phyloP scores from a whole-genome alignment of 2,329 filamentous ascomycete genomes.

The Raffaelea albimanens region DNA sequence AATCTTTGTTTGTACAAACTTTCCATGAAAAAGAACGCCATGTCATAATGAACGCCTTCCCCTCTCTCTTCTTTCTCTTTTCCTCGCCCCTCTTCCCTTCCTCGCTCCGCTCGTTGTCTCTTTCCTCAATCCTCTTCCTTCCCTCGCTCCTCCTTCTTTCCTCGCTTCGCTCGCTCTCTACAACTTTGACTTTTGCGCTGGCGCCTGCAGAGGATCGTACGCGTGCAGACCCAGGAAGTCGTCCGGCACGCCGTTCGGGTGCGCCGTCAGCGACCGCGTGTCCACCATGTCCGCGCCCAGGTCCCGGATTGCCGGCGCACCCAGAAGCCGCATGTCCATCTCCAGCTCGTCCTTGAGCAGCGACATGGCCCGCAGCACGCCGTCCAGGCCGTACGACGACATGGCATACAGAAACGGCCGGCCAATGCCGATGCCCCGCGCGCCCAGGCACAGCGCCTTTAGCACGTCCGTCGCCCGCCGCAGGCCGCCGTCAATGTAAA shows the following conservation, averaged over 20 bases:
- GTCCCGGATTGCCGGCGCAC: constrained; percentile 63
- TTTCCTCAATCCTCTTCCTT: not conserved
- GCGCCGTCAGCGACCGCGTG: constrained; percentile 53
- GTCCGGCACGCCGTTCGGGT: constrained; percentile 36
- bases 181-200: constrained; percentile 45
- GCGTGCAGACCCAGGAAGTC: constrained; percentile 39
- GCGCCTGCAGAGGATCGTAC: constrained; percentile 45
- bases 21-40: no score
- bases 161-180: constrained; percentile 16
- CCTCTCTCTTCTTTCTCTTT: no score
- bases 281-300: constrained; percentile 77
- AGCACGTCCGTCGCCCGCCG: constrained; percentile 87
- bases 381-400: constrained; percentile 78
- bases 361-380: constrained; percentile 88
- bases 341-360: constrained; percentile 93
- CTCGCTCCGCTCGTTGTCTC: not conserved
- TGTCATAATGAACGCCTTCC: no score
- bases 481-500: constrained; percentile 86
- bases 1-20: no score
- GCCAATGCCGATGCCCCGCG: constrained; percentile 86
- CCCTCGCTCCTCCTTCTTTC: not conserved
- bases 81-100: not conserved
- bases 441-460: constrained; percentile 88
- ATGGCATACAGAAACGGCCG: constrained; percentile 94
- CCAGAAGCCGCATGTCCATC: constrained; percentile 97